These are phyloP conservation scores for Parachaetomium inaequale DNA, from an alignment of 495 filamentous ascomycete genomes.

Conservation along the genomic window DNA sequence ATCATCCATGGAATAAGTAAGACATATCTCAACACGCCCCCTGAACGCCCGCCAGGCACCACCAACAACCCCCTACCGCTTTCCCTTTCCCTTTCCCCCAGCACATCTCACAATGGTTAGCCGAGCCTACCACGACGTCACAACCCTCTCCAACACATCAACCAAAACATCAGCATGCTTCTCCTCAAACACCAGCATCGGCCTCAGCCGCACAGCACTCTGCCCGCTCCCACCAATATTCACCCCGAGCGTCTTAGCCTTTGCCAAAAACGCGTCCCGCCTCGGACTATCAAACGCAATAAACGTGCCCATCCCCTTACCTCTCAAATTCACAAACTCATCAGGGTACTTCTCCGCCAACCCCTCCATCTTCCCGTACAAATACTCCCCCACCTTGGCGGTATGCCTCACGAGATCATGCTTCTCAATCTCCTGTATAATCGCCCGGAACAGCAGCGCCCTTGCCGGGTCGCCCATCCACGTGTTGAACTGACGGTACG, in stretches of 20 bases:
- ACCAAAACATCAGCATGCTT: slow-evolving; percentile 69
- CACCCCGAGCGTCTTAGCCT: slow-evolving; percentile 77
- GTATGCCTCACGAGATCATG: slow-evolving; percentile 79
- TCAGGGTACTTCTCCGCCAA: slow-evolving; percentile 73
- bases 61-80: too few species aligned
- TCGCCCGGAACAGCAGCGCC: slow-evolving; percentile 86
- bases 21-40: too few species aligned
- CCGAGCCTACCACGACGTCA: slow-evolving; percentile 46
- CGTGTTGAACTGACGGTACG: slow-evolving; percentile 99
- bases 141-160: slow-evolving; percentile 67
- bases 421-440: slow-evolving; percentile 83
- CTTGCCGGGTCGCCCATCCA: slow-evolving; percentile 98
- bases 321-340: slow-evolving; percentile 84
- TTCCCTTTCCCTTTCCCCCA: too few species aligned
- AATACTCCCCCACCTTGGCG: slow-evolving; percentile 75
- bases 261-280: slow-evolving; percentile 78
- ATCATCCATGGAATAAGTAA: too few species aligned
- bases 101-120: too few species aligned
- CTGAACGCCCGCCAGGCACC: too few species aligned
- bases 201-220: slow-evolving; percentile 76
- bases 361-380: slow-evolving; percentile 65
- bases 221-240: slow-evolving; percentile 91
- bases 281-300: slow-evolving; percentile 90
- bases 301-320: slow-evolving; percentile 93
- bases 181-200: slow-evolving; percentile 96